Evolutionary conservation across 169 alveolate species (phyloP).

Genomic region (Babesia bigemina): DNA sequence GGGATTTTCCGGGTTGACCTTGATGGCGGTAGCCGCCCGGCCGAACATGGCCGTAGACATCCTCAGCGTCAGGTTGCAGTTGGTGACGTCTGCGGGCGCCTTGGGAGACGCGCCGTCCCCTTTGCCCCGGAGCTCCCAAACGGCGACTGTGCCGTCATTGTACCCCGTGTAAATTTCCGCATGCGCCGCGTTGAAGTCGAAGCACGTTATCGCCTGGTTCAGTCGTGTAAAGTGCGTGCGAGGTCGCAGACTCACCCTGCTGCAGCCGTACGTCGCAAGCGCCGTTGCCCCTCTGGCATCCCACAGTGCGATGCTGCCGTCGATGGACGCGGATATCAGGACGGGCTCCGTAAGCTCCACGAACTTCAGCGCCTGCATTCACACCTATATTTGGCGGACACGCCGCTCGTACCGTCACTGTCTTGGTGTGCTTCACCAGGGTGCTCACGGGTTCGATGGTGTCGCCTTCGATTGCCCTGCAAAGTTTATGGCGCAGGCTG

Average conservation of each 20-base stretch:
- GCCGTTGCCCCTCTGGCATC: constrained; percentile 16
- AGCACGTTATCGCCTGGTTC: constrained; percentile 52
- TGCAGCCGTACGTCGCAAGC: constrained; percentile 24
- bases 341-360: neutral
- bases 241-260: constrained; percentile 29
- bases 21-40: constrained; percentile 41
- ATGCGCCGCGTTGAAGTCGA: constrained; percentile 14
- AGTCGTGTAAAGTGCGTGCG: neutral
- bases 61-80: constrained; percentile 9
- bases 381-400: neutral
- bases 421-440: constrained; percentile 36
- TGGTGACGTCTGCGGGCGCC: neutral
- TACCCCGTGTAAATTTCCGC: constrained; percentile 53
- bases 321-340: constrained; percentile 52
- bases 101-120: constrained; percentile 8
- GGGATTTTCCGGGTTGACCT: constrained; percentile 24
- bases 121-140: constrained; percentile 56
- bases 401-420: constrained; percentile 34
- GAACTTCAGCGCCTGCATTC: constrained; percentile 35
- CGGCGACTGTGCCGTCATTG: constrained; percentile 42
- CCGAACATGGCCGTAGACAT: constrained; percentile 16
- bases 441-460: constrained; percentile 5
- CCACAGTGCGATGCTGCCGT: constrained; percentile 52
- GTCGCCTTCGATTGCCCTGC: constrained; percentile 9
- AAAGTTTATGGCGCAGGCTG: neutral